These are phyloP conservation scores for Cyclocybe cylindracea DNA, from an alignment of 768 basidiomycete genomes.

Conservation along the genomic window DNA sequence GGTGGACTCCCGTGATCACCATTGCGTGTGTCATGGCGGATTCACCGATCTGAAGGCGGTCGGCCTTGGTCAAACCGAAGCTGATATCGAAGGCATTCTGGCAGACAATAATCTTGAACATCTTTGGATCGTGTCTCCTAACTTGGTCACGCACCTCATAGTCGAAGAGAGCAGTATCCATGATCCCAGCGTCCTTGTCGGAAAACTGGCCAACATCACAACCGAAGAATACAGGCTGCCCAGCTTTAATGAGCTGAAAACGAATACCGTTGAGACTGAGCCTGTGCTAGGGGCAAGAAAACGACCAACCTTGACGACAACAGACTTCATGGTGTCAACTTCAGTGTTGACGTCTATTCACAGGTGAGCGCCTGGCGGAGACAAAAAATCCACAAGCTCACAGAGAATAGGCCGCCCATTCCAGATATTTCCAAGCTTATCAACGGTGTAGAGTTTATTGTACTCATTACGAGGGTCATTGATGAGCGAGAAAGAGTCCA, in stretches of 20 bases:
- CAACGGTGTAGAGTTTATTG: conserved; percentile 84
- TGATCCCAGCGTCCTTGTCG: conserved; percentile 69
- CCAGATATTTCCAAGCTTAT: conserved; percentile 92
- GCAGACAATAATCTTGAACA: background rate
- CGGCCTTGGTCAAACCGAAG: conserved; percentile 80
- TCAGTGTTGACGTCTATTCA: conserved; percentile 85
- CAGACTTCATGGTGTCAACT: conserved; percentile 76
- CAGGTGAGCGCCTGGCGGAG: background rate
- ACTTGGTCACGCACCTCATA: conserved; percentile 57
- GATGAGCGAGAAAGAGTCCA: conserved; percentile 88
- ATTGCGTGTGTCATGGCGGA: conserved; percentile 95
- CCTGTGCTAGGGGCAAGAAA: background rate
- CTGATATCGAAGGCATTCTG: conserved; percentile 83
- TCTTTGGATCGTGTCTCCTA: background rate
- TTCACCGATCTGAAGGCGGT: conserved; percentile 81
- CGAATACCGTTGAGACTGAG: background rate
- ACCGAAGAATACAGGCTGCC: conserved; percentile 92
- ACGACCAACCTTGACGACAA: conserved; percentile 64
- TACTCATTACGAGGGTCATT: conserved; percentile 91
- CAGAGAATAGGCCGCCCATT: conserved; percentile 83
- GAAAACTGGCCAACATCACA: conserved; percentile 94
- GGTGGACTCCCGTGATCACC: conserved; percentile 92
- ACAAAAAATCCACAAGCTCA: conserved; percentile 39
- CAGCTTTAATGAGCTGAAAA: conserved; percentile 73
- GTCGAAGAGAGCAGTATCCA: conserved; percentile 84